These are phyloP conservation scores for Mycena galopus DNA, from an alignment of 768 basidiomycete genomes.

Conservation along the genomic window DNA sequence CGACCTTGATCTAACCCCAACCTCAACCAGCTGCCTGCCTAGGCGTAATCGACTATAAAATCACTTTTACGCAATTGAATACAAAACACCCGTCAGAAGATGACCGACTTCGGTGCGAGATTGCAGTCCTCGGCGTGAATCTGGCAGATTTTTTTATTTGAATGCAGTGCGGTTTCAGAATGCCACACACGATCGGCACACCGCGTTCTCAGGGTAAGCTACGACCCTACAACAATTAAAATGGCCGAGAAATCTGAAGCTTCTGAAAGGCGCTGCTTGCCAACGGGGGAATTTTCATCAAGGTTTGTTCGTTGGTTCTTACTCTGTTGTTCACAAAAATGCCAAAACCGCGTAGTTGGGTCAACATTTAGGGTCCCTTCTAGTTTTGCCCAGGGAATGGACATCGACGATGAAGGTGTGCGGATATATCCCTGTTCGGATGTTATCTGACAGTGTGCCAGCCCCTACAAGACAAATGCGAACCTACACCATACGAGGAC, in stretches of 20 bases:
- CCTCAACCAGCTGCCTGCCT: conserved; percentile 74
- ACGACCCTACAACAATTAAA: too few species aligned
- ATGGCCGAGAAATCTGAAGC: too few species aligned
- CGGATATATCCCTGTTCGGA: too few species aligned
- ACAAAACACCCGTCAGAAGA: conserved; percentile 53
- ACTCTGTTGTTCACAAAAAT: not conserved
- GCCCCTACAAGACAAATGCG: conserved; percentile 91
- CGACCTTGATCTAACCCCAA: too few species aligned
- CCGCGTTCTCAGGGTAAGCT: too few species aligned
- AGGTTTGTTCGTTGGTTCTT: not conserved
- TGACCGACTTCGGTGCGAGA: conserved; percentile 49
- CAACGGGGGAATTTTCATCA: conserved; percentile 79
- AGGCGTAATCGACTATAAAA: conserved; percentile 80
- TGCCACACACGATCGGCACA: conserved; percentile 91
- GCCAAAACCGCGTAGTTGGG: conserved; percentile 65
- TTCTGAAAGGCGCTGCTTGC: conserved; percentile 85
- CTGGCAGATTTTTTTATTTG: too few species aligned
- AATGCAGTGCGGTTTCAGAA: conserved; percentile 66
- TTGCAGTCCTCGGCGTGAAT: not conserved
- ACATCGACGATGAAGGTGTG: conserved; percentile 56
- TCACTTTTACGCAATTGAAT: conserved; percentile 69
- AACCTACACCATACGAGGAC: conserved; percentile 86
- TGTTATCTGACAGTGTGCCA: conserved; percentile 17
- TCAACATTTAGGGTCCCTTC: conserved; percentile 84
- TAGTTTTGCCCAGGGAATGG: conserved; percentile 67